phyloP scores from a whole-genome alignment of 2,329 filamentous ascomycete species.

The Dothideomycetes sp. region DNA sequence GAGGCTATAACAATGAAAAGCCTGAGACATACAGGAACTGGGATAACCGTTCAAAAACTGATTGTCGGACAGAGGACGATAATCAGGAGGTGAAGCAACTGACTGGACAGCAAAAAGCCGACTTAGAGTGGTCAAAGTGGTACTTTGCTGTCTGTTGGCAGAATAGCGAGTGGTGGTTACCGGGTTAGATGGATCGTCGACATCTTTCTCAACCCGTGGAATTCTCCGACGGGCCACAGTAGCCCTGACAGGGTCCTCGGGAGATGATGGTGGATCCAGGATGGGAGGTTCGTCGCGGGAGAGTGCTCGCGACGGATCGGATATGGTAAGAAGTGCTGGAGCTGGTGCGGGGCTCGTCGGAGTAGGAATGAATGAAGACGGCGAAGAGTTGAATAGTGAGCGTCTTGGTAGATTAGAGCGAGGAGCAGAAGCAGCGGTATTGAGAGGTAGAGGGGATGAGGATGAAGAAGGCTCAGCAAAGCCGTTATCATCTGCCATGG shows the following conservation, averaged over 20 bases:
- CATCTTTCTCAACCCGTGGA: slow-evolving; percentile 38
- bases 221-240: slow-evolving; percentile 25
- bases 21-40: slow-evolving; percentile 18
- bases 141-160: slow-evolving; percentile 28
- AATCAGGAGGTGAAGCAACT: slow-evolving; percentile 28
- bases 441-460: neutral
- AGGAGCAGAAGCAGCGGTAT: neutral
- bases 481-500: slow-evolving; percentile 12
- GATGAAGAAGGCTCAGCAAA: neutral
- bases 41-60: slow-evolving; percentile 14
- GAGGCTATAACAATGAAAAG: too few relatives aligned
- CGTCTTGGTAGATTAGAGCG: slow-evolving; percentile 3
- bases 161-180: slow-evolving; percentile 13
- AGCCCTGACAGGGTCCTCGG: slow-evolving; percentile 18
- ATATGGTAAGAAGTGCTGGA: slow-evolving; percentile 8
- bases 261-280: slow-evolving; percentile 10
- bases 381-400: slow-evolving; percentile 10
- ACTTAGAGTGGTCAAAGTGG: slow-evolving; percentile 35
- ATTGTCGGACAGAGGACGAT: slow-evolving; percentile 20
- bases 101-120: slow-evolving; percentile 36
- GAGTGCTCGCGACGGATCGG: slow-evolving; percentile 5
- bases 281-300: slow-evolving; percentile 4
- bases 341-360: slow-evolving; percentile 10
- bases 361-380: slow-evolving; percentile 3
- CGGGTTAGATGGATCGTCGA: slow-evolving; percentile 38